phyloP scores from a whole-genome alignment of 106 monocot genomes.

The Platanthera guangdongensis region DNA sequence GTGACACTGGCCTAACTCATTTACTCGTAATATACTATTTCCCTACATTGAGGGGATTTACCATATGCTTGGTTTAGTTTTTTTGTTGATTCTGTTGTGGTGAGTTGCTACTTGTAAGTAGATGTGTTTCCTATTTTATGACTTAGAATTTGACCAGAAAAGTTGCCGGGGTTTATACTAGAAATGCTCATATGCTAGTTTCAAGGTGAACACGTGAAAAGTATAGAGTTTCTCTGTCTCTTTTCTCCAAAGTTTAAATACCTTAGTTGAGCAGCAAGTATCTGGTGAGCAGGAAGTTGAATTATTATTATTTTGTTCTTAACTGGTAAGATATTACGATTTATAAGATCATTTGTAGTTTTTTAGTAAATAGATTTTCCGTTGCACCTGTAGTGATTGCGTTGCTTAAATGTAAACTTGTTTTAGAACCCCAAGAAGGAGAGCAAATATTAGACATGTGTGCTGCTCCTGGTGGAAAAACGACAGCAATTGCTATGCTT shows the following conservation, averaged over 20 bases:
- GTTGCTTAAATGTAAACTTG: background rate
- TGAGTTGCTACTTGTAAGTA: background rate
- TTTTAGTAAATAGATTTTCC: constrained; percentile 4
- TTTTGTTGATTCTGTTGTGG: background rate
- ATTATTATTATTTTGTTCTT: too few relatives aligned
- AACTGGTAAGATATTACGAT: background rate
- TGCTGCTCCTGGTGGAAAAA: constrained; percentile 99
- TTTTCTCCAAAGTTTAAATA: background rate
- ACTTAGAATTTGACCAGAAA: background rate
- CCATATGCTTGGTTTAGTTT: background rate
- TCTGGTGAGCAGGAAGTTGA: background rate
- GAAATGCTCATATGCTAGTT: background rate
- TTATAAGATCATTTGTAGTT: background rate
- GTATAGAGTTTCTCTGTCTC: background rate
- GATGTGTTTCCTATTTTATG: background rate
- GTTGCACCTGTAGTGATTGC: background rate
- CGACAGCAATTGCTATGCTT: constrained; percentile 96
- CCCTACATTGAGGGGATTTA: background rate
- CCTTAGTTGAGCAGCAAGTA: background rate
- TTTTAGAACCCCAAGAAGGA: constrained; percentile 82
- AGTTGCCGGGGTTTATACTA: background rate
- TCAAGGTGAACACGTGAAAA: background rate
- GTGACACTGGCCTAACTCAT: background rate
- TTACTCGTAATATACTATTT: background rate
- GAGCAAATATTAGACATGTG: constrained; percentile 97